These are phyloP conservation scores for Picea glauca DNA, from an alignment of 75 land plant genomes.

Conservation along the genomic window DNA sequence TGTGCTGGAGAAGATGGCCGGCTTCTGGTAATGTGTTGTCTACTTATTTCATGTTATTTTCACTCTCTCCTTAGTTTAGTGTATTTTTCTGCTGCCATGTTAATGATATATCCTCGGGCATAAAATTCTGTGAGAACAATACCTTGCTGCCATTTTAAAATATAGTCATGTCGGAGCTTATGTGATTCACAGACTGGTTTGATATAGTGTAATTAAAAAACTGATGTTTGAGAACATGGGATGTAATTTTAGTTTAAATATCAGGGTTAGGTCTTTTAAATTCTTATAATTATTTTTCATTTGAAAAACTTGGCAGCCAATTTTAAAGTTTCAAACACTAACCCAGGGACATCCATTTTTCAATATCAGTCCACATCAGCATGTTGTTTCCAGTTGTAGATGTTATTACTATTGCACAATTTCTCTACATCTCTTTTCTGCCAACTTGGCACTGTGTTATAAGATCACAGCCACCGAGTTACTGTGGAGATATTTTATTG, in stretches of 20 bases:
- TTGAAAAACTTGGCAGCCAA: too few relatives aligned
- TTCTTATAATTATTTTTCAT: too few relatives aligned
- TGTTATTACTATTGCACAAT: not conserved
- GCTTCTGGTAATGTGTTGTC: constrained; percentile 48
- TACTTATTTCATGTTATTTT: not conserved
- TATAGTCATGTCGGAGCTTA: too few relatives aligned
- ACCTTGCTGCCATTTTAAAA: too few relatives aligned
- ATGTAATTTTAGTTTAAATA: too few relatives aligned
- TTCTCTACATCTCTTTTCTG: not conserved
- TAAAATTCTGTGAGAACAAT: too few relatives aligned
- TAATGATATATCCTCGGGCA: not conserved
- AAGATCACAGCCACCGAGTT: too few relatives aligned
- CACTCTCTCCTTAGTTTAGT: not conserved
- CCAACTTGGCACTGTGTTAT: not conserved
- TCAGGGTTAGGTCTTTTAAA: too few relatives aligned
- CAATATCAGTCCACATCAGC: not conserved
- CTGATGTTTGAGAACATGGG: too few relatives aligned
- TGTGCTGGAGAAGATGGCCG: constrained; percentile 75
- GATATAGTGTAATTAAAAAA: too few relatives aligned
- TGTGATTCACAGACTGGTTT: too few relatives aligned
- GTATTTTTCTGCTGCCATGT: not conserved
- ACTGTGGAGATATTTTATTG: not conserved
- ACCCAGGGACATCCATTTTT: not conserved
- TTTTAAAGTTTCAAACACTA: not conserved
- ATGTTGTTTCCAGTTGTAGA: not conserved